These are phyloP conservation scores for Hyphodiscus sp. DNA, from an alignment of 2,329 filamentous ascomycete species.

Conservation along the genomic window DNA sequence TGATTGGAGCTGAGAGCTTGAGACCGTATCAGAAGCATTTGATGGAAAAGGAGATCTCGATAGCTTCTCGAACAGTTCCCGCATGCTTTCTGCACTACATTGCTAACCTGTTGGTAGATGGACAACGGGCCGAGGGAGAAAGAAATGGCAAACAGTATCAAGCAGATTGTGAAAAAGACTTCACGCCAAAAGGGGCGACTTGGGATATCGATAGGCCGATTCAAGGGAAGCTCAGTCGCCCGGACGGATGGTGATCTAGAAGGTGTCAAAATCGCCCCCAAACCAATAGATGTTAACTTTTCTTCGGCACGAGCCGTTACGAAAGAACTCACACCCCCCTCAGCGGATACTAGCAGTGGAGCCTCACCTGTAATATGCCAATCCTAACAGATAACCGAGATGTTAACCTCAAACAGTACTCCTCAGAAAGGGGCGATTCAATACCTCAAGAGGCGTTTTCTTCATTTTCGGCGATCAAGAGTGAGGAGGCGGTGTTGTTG, in stretches of 20 bases:
- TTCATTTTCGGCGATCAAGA: not conserved
- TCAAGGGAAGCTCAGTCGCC: not conserved
- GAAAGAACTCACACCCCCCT: not conserved
- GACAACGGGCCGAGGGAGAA: conserved; percentile 32
- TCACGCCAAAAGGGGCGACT: conserved; percentile 37
- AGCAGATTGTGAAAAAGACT: conserved; percentile 42
- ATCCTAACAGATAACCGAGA: not conserved
- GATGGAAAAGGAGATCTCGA: too few relatives aligned
- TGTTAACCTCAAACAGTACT: not conserved
- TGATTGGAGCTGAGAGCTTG: too few relatives aligned
- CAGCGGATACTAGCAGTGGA: not conserved
- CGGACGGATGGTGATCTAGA: not conserved
- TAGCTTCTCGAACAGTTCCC: too few relatives aligned
- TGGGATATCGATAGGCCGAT: not conserved
- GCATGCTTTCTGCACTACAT: too few relatives aligned
- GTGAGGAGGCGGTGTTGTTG: conserved; percentile 29
- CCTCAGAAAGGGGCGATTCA: not conserved
- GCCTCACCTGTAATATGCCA: not conserved
- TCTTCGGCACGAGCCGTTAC: not conserved
- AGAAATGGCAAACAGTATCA: conserved; percentile 45
- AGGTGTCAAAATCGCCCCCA: not conserved
- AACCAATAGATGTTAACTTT: not conserved
- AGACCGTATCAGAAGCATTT: too few relatives aligned
- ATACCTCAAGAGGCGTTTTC: not conserved
- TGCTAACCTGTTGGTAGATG: conserved; percentile 1